These are phyloP conservation scores for Penicillium turbatum DNA, from an alignment of 495 filamentous ascomycete species.

Conservation along the genomic window DNA sequence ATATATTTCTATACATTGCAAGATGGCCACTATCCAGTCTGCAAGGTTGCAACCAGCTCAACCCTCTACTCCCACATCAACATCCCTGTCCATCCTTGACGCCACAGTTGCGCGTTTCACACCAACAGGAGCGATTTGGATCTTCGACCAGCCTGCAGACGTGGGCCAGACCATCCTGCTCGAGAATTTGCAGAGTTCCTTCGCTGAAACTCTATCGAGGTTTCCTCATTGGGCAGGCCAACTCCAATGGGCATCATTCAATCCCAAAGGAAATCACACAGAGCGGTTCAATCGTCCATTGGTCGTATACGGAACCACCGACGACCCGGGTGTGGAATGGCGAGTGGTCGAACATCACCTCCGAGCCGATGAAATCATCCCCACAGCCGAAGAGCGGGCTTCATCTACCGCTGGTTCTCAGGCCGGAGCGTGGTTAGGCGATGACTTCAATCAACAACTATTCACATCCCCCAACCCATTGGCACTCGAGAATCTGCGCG, in stretches of 20 bases:
- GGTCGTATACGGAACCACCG: constrained; percentile 8
- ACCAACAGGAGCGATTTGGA: constrained; percentile 24
- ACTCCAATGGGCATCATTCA: constrained; percentile 11
- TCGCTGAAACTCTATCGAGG: constrained; percentile 21
- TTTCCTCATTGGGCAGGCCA: constrained; percentile 35
- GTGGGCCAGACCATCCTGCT: constrained; percentile 3
- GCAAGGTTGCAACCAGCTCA: not conserved
- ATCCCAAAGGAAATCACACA: constrained; percentile 13
- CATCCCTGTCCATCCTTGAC: constrained; percentile 30
- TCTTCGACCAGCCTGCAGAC: constrained; percentile 7
- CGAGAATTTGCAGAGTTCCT: constrained; percentile 22
- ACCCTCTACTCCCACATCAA: not conserved
- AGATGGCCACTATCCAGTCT: constrained; percentile 2
- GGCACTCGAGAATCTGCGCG: constrained; percentile 1
- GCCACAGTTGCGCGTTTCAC: constrained; percentile 26
- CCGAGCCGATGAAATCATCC: constrained; percentile 1
- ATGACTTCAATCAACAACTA: constrained; percentile 7
- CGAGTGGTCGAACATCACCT: not conserved
- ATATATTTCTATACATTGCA: not conserved
- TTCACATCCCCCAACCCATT: not conserved
- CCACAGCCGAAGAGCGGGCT: constrained; percentile 2
- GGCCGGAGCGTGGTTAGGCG: constrained; percentile 9
- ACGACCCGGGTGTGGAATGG: constrained; percentile 7
- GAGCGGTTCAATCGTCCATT: constrained; percentile 33
- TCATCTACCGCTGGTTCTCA: not conserved